A percentile compares a stretch with the other conserved stretches of the same genome.
These are phyloP conservation scores for Nemania abortiva DNA, from an alignment of 2,329 filamentous ascomycete species.

Conservation along the genomic window DNA sequence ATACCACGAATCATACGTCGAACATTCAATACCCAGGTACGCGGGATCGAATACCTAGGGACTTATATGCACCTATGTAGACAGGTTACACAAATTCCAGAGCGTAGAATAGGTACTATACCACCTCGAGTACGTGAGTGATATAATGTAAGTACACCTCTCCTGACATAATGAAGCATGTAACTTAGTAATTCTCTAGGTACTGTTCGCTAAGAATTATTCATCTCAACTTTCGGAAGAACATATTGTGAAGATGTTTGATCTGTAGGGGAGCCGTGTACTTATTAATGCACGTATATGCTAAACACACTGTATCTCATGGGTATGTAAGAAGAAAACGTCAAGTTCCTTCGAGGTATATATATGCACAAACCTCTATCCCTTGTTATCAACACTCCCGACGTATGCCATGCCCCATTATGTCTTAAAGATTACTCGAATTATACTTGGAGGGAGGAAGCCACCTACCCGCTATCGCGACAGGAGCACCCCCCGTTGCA, in stretches of 20 bases:
- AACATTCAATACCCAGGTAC: neutral
- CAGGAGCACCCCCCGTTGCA: neutral
- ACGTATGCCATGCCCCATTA: neutral
- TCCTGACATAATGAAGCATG: no score
- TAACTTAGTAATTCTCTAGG: no score
- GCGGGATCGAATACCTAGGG: neutral
- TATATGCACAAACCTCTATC: neutral
- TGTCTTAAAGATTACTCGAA: neutral
- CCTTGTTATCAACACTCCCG: neutral
- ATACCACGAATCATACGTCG: slow-evolving; percentile 2
- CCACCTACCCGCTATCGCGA: slow-evolving; percentile 11
- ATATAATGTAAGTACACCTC: neutral
- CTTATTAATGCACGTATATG: no score
- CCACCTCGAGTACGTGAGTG: neutral
- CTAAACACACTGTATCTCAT: neutral
- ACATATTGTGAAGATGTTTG: no score
- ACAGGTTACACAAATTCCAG: neutral
- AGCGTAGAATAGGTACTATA: neutral
- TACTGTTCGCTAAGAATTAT: no score
- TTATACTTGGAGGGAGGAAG: neutral
- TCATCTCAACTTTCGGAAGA: neutral
- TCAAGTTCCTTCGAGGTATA: neutral
- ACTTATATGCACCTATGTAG: neutral
- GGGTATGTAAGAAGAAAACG: neutral
- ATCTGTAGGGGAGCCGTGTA: no score